A percentile compares a stretch with the other conserved stretches of the same genome.
These are phyloP conservation scores for Salix dunnii DNA, from an alignment of 345 rosid genomes.

Conservation along the genomic window DNA sequence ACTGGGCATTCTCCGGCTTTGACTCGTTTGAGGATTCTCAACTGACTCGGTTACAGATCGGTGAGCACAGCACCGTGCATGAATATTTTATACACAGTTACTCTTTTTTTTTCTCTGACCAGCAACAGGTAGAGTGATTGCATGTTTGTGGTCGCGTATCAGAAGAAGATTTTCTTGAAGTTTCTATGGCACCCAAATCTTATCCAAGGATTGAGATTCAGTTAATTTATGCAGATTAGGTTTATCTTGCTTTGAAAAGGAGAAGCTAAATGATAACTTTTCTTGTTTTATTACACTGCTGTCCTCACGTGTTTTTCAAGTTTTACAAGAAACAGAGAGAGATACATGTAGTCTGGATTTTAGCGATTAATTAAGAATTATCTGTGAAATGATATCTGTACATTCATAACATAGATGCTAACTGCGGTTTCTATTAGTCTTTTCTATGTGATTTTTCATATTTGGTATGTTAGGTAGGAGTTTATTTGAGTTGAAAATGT, in stretches of 20 bases:
- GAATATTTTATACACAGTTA: not conserved
- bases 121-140: not conserved
- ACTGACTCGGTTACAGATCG: constrained; percentile 14
- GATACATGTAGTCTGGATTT: constrained; percentile 12
- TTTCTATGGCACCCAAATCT: constrained; percentile 24
- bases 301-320: constrained; percentile 13
- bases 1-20: constrained; percentile 15
- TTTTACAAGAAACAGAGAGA: constrained; percentile 7
- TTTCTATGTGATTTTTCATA: constrained; percentile 1
- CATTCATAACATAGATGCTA: constrained; percentile 34
- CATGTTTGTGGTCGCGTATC: constrained; percentile 19
- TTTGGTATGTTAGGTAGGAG: constrained; percentile 9
- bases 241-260: constrained; percentile 12
- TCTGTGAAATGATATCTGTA: constrained; percentile 21
- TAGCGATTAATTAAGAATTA: constrained; percentile 27
- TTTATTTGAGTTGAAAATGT: constrained; percentile 15
- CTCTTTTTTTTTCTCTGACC: not conserved
- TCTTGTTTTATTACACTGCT: constrained; percentile 17
- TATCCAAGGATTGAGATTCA: constrained; percentile 19
- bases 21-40: constrained; percentile 4
- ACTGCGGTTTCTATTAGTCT: constrained; percentile 1
- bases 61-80: constrained; percentile 9
- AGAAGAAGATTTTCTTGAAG: constrained; percentile 19
- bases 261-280: not conserved
- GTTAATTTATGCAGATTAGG: constrained; percentile 16